Conservation (phyloP, 192 early-diverging fungal species). For the Backusella morwellensis region DNA sequence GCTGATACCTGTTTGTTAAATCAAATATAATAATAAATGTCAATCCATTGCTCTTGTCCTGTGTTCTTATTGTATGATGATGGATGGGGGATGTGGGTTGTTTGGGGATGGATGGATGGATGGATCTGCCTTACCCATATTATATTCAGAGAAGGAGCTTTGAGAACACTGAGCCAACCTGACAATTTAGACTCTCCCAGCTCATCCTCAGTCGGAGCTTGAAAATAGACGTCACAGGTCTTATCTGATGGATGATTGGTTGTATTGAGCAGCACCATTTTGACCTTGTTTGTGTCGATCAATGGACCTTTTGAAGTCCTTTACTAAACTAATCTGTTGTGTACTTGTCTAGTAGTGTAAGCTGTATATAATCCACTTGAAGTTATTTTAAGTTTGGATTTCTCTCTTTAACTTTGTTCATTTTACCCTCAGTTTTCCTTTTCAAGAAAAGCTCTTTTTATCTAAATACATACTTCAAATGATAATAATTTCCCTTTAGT, state of each 20-base stretch:
- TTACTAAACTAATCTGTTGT: too few species aligned
- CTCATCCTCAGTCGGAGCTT: neutral
- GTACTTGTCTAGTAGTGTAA: too few species aligned
- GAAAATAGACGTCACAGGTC: neutral
- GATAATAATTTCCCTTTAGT: too few species aligned
- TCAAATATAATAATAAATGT: neutral
- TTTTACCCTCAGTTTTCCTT: too few species aligned
- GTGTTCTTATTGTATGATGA: neutral
- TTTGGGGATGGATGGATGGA: neutral
- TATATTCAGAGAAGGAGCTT: conserved; percentile 7
- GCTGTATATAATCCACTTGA: too few species aligned
- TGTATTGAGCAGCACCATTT: neutral
- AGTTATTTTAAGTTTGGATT: too few species aligned
- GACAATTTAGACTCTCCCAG: neutral
- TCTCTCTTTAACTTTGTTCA: too few species aligned
- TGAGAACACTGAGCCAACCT: neutral
- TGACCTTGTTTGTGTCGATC: too few species aligned
- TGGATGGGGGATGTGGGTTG: neutral
- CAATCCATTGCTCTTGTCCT: neutral
- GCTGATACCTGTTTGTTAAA: conserved; percentile 82
- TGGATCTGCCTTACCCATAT: conserved; percentile 7
- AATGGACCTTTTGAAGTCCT: too few species aligned
- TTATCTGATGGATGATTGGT: neutral
- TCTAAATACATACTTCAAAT: neutral
- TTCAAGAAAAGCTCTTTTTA: too few species aligned